Evolutionary conservation across 2,329 filamentous ascomycete genomes (phyloP).

Genomic region (Calonectria fujianensis): DNA sequence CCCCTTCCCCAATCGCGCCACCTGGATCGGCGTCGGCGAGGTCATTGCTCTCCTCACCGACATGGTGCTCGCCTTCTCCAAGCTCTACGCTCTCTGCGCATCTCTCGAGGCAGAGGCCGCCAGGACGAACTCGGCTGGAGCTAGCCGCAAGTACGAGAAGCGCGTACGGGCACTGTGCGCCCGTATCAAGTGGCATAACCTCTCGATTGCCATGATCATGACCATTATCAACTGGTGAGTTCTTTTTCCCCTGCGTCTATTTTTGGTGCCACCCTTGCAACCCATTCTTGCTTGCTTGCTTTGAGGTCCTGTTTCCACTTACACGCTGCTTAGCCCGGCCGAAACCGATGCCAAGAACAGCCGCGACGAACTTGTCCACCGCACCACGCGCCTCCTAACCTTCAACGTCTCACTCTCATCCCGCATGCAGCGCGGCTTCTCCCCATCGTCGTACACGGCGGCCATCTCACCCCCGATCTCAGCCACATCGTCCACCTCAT

Average conservation of each 20-base stretch:
- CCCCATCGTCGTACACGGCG: conserved; percentile 34
- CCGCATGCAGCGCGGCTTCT: conserved; percentile 57
- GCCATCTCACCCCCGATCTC: conserved; percentile 14
- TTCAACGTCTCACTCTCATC: conserved; percentile 59
- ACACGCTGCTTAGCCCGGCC: conserved; percentile 54
- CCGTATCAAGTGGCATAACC: conserved; percentile 61
- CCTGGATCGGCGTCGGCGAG: conserved; percentile 61
- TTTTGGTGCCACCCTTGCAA: not conserved
- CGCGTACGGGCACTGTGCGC: conserved; percentile 56
- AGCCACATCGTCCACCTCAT: conserved; percentile 40
- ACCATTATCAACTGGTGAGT: conserved; percentile 63
- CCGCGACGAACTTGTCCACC: conserved; percentile 58
- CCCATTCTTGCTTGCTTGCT: not conserved
- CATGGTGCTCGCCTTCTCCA: conserved; percentile 60
- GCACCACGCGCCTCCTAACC: conserved; percentile 59
- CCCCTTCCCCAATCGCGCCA: conserved; percentile 59
- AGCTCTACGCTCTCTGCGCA: conserved; percentile 57
- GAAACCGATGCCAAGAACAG: conserved; percentile 61
- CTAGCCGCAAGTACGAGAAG: conserved; percentile 51
- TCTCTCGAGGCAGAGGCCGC: conserved; percentile 51
- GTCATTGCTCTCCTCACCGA: conserved; percentile 61
- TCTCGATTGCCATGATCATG: conserved; percentile 64
- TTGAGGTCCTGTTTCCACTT: conserved; percentile 1
- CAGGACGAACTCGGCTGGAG: conserved; percentile 44
- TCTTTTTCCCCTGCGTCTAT: not conserved